Evolutionary conservation across 139 green algal species (phyloP).

Genomic region (Picochlorum sp.): DNA sequence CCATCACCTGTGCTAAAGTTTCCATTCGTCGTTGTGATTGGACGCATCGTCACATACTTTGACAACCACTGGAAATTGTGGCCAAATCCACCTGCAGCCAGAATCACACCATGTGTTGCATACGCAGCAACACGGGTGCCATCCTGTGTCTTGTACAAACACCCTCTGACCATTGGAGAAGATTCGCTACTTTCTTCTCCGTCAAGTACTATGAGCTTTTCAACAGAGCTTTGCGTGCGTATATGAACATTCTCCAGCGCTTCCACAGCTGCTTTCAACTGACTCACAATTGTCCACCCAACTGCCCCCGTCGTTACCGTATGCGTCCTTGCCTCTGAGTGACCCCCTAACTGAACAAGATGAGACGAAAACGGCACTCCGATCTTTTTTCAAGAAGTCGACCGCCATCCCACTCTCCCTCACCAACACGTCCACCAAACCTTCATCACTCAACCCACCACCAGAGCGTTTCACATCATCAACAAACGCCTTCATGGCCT

Average conservation of each 20-base stretch:
- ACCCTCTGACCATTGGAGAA: background rate
- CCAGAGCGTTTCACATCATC: constrained; percentile 43
- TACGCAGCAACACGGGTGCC: constrained; percentile 12
- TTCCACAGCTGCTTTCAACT: constrained; percentile 11
- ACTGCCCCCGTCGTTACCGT: constrained; percentile 35
- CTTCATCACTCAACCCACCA: constrained; percentile 37
- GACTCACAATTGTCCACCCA: constrained; percentile 45
- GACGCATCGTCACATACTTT: constrained; percentile 19
- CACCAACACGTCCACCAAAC: constrained; percentile 48
- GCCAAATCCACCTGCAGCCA: constrained; percentile 61
- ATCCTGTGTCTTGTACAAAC: background rate
- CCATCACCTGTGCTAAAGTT: constrained; percentile 54
- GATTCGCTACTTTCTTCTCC: too few relatives aligned
- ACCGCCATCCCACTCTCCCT: constrained; percentile 29
- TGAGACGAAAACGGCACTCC: constrained; percentile 32
- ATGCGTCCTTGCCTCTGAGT: constrained; percentile 28
- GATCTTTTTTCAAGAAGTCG: constrained; percentile 27
- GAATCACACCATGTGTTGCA: constrained; percentile 35
- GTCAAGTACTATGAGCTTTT: too few relatives aligned
- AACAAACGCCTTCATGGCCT: constrained; percentile 31
- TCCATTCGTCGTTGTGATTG: constrained; percentile 64
- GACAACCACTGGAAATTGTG: constrained; percentile 45
- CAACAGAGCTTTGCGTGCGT: background rate
- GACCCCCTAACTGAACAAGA: constrained; percentile 48
- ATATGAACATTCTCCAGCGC: background rate